These are phyloP conservation scores for Ceratocystis variospora DNA, from an alignment of 2,329 filamentous ascomycete species.

Conservation along the genomic window DNA sequence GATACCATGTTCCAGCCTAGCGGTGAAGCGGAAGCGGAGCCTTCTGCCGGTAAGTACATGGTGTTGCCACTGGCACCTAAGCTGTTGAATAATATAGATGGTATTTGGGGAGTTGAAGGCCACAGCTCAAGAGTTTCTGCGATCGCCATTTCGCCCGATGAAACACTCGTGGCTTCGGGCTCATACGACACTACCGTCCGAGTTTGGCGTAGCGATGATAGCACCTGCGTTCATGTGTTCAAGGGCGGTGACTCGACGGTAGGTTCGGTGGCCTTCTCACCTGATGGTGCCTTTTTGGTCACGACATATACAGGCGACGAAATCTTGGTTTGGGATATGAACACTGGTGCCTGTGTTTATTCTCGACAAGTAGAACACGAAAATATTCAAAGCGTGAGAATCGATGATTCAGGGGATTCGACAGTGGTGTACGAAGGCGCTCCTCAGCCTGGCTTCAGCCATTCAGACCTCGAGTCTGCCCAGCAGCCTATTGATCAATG, in stretches of 20 bases:
- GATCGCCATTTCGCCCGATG: not conserved
- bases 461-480: not conserved
- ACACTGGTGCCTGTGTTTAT: too few species aligned
- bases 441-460: not conserved
- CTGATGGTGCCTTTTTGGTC: too few species aligned
- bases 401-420: not conserved
- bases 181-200: too few species aligned
- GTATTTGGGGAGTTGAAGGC: not conserved
- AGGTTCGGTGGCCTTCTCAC: too few species aligned
- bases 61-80: too few species aligned
- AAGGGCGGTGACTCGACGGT: too few species aligned
- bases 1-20: not conserved
- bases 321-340: too few species aligned
- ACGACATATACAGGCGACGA: too few species aligned
- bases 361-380: not conserved
- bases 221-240: not conserved
- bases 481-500: not conserved
- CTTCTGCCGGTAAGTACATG: too few species aligned
- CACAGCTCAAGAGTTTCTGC: not conserved
- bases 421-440: not conserved
- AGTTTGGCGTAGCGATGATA: too few species aligned
- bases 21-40: too few species aligned
- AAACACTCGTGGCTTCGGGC: not conserved
- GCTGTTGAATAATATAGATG: too few species aligned
- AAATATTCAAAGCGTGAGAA: not conserved